Percentiles rank a stretch among this genome's conserved stretches.
phyloP scores from a whole-genome alignment of 352 stramenopile species.

The Phytophthora pluvialis region DNA sequence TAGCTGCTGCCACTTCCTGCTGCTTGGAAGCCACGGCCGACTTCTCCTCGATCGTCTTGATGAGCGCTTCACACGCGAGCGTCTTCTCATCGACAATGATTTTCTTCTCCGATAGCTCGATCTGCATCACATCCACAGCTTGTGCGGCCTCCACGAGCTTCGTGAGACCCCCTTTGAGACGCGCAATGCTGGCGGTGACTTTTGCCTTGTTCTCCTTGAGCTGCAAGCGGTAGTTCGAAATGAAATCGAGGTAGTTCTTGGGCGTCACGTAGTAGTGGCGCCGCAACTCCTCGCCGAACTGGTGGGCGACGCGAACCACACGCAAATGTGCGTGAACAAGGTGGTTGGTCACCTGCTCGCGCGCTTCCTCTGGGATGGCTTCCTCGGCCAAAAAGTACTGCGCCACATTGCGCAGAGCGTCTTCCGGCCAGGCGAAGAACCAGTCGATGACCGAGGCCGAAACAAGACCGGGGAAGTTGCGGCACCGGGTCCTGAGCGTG shows the following conservation, averaged over 20 bases:
- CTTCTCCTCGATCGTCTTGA: constrained; percentile 95
- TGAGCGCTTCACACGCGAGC: constrained; percentile 91
- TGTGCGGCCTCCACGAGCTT: constrained; percentile 95
- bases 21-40: constrained; percentile 92
- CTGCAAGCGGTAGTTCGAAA: constrained; percentile 92
- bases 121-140: constrained; percentile 94
- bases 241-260: constrained; percentile 97
- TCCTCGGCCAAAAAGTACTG: constrained; percentile 95
- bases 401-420: constrained; percentile 93
- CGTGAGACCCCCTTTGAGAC: constrained; percentile 91
- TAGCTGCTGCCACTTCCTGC: constrained; percentile 90
- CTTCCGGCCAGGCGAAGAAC: constrained; percentile 96
- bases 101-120: constrained; percentile 95
- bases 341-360: constrained; percentile 84
- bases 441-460: constrained; percentile 95
- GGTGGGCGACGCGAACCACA: constrained; percentile 89
- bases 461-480: constrained; percentile 95
- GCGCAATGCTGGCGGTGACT: constrained; percentile 90
- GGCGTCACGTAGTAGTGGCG: constrained; percentile 97
- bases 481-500: constrained; percentile 93
- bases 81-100: constrained; percentile 96
- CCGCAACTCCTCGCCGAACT: constrained; percentile 92
- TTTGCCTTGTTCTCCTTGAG: constrained; percentile 92
- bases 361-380: constrained; percentile 86
- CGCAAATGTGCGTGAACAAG: constrained; percentile 93